Evolutionary conservation across 768 basidiomycete species (phyloP).

Genomic region (Panus rudis): DNA sequence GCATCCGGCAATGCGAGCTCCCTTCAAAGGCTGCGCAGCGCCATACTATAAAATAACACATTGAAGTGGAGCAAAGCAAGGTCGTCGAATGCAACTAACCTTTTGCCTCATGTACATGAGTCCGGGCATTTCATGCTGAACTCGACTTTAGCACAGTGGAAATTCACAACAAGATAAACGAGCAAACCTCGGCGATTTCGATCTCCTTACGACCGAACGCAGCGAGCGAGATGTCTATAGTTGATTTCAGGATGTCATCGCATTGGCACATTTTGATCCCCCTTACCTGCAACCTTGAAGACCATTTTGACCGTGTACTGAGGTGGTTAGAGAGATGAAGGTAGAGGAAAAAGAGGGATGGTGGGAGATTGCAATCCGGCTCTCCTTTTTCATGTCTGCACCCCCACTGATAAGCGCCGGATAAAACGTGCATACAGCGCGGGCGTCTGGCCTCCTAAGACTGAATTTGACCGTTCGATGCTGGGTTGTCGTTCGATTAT

Average conservation of each 20-base stretch:
- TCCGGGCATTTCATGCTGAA: slow-evolving; percentile 88
- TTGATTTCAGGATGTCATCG: neutral
- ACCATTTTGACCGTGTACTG: slow-evolving; percentile 58
- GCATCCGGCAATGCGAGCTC: slow-evolving; percentile 95
- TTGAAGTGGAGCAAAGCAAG: slow-evolving; percentile 11
- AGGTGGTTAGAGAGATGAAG: slow-evolving; percentile 18
- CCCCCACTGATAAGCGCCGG: slow-evolving; percentile 3
- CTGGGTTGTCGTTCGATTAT: too few relatives aligned
- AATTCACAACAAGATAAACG: slow-evolving; percentile 10
- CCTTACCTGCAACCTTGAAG: slow-evolving; percentile 91
- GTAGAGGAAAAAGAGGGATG: slow-evolving; percentile 12
- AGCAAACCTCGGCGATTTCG: slow-evolving; percentile 89
- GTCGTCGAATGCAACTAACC: slow-evolving; percentile 32
- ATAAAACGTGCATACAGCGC: too few relatives aligned
- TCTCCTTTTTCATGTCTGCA: slow-evolving; percentile 10
- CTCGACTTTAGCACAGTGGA: slow-evolving; percentile 2
- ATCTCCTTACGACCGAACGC: slow-evolving; percentile 99
- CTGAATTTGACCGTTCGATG: too few relatives aligned
- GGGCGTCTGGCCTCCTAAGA: too few relatives aligned
- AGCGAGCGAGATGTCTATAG: slow-evolving; percentile 86
- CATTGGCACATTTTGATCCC: slow-evolving; percentile 16
- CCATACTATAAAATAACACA: slow-evolving; percentile 70
- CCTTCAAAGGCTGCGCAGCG: slow-evolving; percentile 77
- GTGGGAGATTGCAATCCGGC: too few relatives aligned
- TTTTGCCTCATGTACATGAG: slow-evolving; percentile 90